These are phyloP conservation scores for Suillus brevipes DNA, from an alignment of 768 basidiomycete species.

Conservation along the genomic window DNA sequence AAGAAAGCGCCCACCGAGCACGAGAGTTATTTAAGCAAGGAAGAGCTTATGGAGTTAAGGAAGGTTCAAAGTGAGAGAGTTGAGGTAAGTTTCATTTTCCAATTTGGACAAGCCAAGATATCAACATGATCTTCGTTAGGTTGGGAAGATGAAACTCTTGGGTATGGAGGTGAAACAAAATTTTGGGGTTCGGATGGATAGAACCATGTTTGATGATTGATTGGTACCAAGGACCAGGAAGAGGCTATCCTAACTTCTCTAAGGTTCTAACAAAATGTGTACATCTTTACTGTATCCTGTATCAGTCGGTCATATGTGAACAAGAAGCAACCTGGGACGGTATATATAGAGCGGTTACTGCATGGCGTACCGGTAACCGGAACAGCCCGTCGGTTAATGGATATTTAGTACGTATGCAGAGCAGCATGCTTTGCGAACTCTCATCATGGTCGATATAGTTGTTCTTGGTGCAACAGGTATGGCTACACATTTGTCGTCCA, in stretches of 20 bases:
- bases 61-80: conserved; percentile 83
- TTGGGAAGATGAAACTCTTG: conserved; percentile 80
- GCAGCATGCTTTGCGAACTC: neutral
- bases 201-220: conserved; percentile 54
- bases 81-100: conserved; percentile 50
- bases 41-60: conserved; percentile 79
- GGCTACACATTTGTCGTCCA: conserved; percentile 6
- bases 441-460: conserved; percentile 54
- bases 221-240: neutral
- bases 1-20: conserved; percentile 67
- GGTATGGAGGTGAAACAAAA: conserved; percentile 86
- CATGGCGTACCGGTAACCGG: neutral
- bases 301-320: neutral
- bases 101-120: conserved; percentile 1
- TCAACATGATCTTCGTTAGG: conserved; percentile 37
- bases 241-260: neutral
- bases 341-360: no score
- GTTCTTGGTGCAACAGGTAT: conserved; percentile 69
- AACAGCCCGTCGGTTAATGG: neutral
- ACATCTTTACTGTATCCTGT: conserved; percentile 1
- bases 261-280: neutral
- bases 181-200: conserved; percentile 88
- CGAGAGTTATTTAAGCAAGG: conserved; percentile 75
- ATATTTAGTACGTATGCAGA: neutral
- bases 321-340: neutral